phyloP scores from a whole-genome alignment of 2,329 filamentous ascomycete species.

The Arthrobotrys conoides region DNA sequence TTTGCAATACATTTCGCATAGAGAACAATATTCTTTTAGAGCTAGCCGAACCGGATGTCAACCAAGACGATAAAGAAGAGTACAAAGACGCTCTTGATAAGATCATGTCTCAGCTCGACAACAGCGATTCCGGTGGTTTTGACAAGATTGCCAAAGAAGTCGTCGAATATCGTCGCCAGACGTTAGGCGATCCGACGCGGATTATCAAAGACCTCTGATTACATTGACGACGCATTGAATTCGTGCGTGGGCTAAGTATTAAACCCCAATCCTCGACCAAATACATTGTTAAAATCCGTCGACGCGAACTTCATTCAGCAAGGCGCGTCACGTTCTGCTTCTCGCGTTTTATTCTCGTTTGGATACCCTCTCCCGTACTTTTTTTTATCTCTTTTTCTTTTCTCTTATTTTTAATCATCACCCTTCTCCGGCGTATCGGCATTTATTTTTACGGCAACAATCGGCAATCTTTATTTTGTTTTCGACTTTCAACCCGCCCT shows the following conservation, averaged over 20 bases:
- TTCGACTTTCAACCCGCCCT: conserved; percentile 2
- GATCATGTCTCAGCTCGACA: conserved; percentile 74
- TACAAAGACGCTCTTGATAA: conserved; percentile 76
- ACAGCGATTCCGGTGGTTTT: conserved; percentile 76
- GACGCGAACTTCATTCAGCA: conserved; percentile 33
- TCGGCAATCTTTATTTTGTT: conserved; percentile 4
- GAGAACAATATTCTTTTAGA: conserved; percentile 81
- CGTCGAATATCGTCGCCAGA: conserved; percentile 76
- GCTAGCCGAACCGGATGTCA: conserved; percentile 74
- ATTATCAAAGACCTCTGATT: conserved; percentile 68
- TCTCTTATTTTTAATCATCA: background rate
- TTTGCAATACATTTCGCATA: conserved; percentile 66
- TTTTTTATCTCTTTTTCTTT: conserved; percentile 12
- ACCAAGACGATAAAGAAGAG: conserved; percentile 71
- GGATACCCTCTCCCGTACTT: conserved; percentile 46
- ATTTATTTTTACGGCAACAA: conserved; percentile 23
- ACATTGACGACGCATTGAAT: background rate
- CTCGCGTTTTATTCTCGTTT: conserved; percentile 31
- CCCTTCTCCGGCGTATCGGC: conserved; percentile 1
- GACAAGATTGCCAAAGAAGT: conserved; percentile 77
- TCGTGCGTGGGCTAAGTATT: conserved; percentile 49
- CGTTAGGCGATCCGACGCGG: conserved; percentile 76
- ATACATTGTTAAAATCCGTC: conserved; percentile 25
- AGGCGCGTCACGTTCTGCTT: conserved; percentile 27
- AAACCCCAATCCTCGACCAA: conserved; percentile 10